Evolutionary conservation across 345 rosid genomes (phyloP).

Genomic region (Ceriops zippeliana): DNA sequence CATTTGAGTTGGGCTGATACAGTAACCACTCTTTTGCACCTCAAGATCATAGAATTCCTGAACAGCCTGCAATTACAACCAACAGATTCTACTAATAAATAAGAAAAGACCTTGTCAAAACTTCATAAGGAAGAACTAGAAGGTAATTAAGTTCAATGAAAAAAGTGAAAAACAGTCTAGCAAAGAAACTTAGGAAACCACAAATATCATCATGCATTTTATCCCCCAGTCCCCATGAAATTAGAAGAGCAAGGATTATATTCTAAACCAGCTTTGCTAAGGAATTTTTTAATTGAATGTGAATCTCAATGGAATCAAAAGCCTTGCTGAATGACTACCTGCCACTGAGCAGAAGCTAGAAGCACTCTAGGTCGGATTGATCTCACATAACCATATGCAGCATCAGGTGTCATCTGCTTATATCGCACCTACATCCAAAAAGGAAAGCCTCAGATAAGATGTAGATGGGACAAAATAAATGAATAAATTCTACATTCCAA

Average conservation of each 20-base stretch:
- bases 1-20: conserved; percentile 23
- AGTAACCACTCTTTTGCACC: conserved; percentile 20
- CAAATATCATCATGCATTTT: not conserved
- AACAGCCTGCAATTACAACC: conserved; percentile 37
- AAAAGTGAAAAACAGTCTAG: no score
- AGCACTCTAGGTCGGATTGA: conserved; percentile 81
- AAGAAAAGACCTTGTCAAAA: not conserved
- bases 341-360: conserved; percentile 81
- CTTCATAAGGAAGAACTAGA: not conserved
- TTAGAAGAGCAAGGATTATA: no score
- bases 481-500: not conserved
- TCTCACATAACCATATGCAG: conserved; percentile 68
- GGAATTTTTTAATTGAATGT: no score
- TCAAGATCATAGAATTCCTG: conserved; percentile 34
- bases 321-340: conserved; percentile 40
- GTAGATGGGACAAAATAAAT: not conserved
- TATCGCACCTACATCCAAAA: conserved; percentile 53
- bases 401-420: conserved; percentile 74
- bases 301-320: not conserved
- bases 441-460: conserved; percentile 3
- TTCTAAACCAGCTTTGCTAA: no score
- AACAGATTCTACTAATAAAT: not conserved
- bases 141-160: not conserved
- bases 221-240: no score
- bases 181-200: not conserved